These are phyloP conservation scores for Scutellaria baicalensis DNA, from an alignment of 257 asterid species.

Conservation along the genomic window DNA sequence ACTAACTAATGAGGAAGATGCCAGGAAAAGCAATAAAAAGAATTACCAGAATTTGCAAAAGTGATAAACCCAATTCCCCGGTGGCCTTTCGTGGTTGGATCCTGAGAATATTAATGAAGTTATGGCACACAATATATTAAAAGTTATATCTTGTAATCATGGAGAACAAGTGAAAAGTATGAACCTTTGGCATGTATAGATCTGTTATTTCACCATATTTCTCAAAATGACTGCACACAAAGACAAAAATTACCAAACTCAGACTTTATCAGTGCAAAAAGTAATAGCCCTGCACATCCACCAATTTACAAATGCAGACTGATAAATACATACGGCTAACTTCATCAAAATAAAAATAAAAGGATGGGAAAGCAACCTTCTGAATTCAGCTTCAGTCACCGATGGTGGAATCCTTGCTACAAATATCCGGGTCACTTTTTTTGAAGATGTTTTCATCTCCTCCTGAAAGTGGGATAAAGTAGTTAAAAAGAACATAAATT, in stretches of 20 bases:
- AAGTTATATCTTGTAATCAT: background rate
- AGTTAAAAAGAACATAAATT: background rate
- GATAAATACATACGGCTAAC: background rate
- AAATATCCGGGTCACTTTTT: constrained; percentile 89
- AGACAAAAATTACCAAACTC: constrained; percentile 3
- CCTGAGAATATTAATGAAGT: constrained; percentile 36
- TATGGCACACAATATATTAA: background rate
- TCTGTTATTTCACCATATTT: constrained; percentile 87
- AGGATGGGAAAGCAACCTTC: constrained; percentile 45
- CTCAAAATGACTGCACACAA: constrained; percentile 79
- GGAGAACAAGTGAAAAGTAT: background rate
- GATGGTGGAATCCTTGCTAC: constrained; percentile 90
- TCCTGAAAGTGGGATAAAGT: constrained; percentile 38
- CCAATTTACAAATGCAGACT: background rate
- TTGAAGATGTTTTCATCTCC: constrained; percentile 92
- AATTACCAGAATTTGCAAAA: constrained; percentile 72
- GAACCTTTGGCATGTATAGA: constrained; percentile 97
- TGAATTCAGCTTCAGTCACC: constrained; percentile 77
- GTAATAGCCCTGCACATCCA: background rate
- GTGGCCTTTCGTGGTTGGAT: constrained; percentile 83
- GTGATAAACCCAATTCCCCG: constrained; percentile 99
- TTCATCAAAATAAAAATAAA: background rate
- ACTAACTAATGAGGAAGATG: background rate
- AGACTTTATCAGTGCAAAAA: background rate
- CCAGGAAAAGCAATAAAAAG: background rate